Evolutionary conservation across 495 filamentous ascomycete genomes (phyloP).

Genomic region (Penicillium silybi): DNA sequence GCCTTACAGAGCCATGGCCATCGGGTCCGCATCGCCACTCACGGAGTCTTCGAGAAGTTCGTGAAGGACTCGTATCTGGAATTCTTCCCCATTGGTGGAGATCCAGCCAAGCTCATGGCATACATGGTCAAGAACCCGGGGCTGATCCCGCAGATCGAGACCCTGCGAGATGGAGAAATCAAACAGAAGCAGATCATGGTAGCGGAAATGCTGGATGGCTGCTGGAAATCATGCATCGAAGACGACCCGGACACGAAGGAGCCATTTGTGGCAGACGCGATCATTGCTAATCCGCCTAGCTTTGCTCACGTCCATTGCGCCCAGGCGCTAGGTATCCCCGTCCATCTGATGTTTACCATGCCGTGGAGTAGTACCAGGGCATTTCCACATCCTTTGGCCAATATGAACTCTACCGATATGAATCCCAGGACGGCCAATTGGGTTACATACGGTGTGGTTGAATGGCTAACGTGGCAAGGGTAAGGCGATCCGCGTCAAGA

Average conservation of each 20-base stretch:
- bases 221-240: conserved; percentile 34
- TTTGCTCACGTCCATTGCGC: conserved; percentile 66
- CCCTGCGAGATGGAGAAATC: conserved; percentile 39
- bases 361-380: conserved; percentile 53
- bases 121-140: conserved; percentile 50
- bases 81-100: conserved; percentile 56
- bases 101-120: conserved; percentile 58
- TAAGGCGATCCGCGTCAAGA: conserved; percentile 15
- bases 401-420: conserved; percentile 44
- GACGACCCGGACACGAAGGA: conserved; percentile 10
- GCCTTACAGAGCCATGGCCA: conserved; percentile 38
- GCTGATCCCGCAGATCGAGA: conserved; percentile 39
- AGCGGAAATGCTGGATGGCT: conserved; percentile 51
- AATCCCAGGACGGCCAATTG: conserved; percentile 50
- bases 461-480: conserved; percentile 68
- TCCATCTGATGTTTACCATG: conserved; percentile 68
- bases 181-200: conserved; percentile 39
- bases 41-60: conserved; percentile 53
- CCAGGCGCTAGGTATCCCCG: conserved; percentile 55
- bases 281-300: conserved; percentile 65
- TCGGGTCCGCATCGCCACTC: conserved; percentile 57
- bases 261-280: conserved; percentile 62
- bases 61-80: conserved; percentile 48
- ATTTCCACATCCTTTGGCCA: conserved; percentile 57
- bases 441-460: conserved; percentile 57